Evolutionary conservation across 148 eudicot species (phyloP).

Genomic region (Rhododendron simsii): DNA sequence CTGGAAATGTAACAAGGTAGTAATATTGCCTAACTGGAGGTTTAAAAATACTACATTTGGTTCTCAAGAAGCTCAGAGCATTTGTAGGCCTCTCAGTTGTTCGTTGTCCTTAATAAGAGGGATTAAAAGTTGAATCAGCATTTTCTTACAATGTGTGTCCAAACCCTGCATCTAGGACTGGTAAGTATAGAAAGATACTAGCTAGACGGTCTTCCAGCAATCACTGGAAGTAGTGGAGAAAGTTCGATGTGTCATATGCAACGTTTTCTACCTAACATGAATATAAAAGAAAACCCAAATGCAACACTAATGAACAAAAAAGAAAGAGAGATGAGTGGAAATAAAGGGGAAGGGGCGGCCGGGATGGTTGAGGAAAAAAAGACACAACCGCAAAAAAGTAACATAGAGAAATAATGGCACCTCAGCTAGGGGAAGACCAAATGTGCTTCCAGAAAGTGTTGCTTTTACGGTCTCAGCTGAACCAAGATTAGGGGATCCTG

Average conservation of each 20-base stretch:
- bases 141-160: not conserved
- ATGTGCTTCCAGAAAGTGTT: slow-evolving; percentile 74
- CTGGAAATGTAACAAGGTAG: not conserved
- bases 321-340: not conserved
- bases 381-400: not conserved
- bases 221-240: not conserved
- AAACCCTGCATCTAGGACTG: not conserved
- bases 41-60: not conserved
- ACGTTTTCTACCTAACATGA: not conserved
- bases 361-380: not conserved
- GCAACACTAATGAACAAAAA: not conserved
- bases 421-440: slow-evolving; percentile 95
- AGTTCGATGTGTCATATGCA: not conserved
- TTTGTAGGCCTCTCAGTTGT: not conserved
- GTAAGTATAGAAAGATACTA: not conserved
- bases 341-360: not conserved
- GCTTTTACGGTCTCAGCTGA: slow-evolving; percentile 70
- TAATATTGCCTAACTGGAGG: not conserved
- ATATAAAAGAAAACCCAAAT: not conserved
- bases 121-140: not conserved
- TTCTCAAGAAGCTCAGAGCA: not conserved
- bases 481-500: slow-evolving; percentile 94
- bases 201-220: not conserved
- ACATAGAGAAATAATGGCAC: slow-evolving; percentile 25
- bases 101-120: not conserved